phyloP scores from a whole-genome alignment of 306 rosid species.

The Neltuma alba region DNA sequence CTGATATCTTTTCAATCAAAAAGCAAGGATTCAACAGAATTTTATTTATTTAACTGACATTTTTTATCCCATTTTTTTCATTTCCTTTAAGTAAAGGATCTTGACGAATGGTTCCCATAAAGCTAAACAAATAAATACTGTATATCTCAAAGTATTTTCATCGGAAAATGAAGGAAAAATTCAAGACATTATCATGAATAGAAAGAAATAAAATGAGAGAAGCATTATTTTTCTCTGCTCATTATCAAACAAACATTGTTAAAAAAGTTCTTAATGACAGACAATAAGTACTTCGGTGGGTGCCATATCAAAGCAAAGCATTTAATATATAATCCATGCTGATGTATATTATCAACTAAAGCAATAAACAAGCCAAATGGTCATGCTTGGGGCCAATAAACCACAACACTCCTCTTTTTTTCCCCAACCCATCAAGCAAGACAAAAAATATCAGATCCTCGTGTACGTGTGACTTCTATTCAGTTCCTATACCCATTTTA shows the following conservation, averaged over 20 bases:
- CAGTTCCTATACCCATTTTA: not conserved
- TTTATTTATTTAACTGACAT: not conserved
- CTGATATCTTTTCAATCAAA: not conserved
- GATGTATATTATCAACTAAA: no score
- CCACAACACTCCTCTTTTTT: not conserved
- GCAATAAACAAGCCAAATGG: no score
- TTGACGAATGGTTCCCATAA: not conserved
- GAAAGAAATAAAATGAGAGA: not conserved
- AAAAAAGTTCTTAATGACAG: no score
- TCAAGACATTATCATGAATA: not conserved
- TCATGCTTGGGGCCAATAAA: no score
- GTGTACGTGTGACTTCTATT: not conserved
- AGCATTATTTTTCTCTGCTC: not conserved
- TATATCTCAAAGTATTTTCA: no score
- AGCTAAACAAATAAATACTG: no score
- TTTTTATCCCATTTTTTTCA: not conserved
- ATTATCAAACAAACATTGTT: no score
- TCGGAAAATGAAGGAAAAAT: not conserved
- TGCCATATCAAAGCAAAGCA: no score
- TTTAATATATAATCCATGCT: no score
- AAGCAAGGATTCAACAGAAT: not conserved
- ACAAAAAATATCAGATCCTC: not conserved
- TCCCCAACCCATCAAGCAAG: not conserved
- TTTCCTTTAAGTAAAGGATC: not conserved
- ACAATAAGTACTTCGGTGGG: no score